These are phyloP conservation scores for Protomyces gravidus DNA, from an alignment of 1,139 yeast genomes.

Conservation along the genomic window DNA sequence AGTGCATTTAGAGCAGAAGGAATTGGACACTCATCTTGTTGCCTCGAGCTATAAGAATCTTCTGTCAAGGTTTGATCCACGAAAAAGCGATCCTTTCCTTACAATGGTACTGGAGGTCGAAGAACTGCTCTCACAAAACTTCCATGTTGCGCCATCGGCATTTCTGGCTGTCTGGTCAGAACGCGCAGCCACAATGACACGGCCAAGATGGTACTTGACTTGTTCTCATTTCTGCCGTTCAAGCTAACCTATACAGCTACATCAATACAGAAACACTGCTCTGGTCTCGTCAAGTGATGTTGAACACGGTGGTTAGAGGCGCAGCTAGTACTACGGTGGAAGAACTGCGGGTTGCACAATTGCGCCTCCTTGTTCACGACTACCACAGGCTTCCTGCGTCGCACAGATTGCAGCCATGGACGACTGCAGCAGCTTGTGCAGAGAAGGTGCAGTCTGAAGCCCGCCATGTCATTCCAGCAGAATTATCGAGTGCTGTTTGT, in stretches of 20 bases:
- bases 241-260: conserved; percentile 1
- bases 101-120: not conserved
- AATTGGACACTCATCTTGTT: not conserved
- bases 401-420: conserved; percentile 2
- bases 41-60: not conserved
- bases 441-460: conserved; percentile 4
- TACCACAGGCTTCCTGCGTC: not conserved
- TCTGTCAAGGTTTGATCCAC: too few species aligned
- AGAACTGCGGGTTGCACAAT: conserved; percentile 36
- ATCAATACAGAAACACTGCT: not conserved
- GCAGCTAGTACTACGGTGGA: conserved; percentile 8
- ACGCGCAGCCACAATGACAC: too few species aligned
- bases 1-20: not conserved
- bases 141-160: too few species aligned
- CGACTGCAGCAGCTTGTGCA: conserved; percentile 10
- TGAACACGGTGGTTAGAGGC: not conserved
- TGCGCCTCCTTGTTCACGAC: conserved; percentile 24
- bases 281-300: conserved; percentile 19
- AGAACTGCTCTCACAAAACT: not conserved
- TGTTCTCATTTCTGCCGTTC: too few species aligned
- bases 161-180: too few species aligned
- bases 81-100: not conserved
- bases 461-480: not conserved
- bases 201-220: too few species aligned
- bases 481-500: not conserved